These are phyloP conservation scores for Balakata baccata DNA, from an alignment of 345 rosid genomes.

Conservation along the genomic window DNA sequence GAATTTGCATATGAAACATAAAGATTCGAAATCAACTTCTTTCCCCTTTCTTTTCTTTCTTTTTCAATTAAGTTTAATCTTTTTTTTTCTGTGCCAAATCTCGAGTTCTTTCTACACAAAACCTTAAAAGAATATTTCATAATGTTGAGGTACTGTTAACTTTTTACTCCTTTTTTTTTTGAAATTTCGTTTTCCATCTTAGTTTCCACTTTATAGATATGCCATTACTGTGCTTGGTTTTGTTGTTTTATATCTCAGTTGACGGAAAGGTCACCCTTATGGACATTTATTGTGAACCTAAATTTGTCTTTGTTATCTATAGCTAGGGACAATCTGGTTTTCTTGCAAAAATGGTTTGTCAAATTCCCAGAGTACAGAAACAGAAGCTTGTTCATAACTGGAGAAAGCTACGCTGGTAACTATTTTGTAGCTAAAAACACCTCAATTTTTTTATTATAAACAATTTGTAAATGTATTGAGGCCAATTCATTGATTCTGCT, in stretches of 20 bases:
- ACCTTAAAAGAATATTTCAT: slow-evolving; percentile 32
- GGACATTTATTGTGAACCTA: slow-evolving; percentile 26
- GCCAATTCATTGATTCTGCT: slow-evolving; percentile 6
- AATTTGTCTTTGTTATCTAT: slow-evolving; percentile 32
- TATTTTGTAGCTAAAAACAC: slow-evolving; percentile 8
- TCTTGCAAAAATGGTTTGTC: slow-evolving; percentile 81
- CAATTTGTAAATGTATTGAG: background rate
- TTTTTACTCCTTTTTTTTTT: background rate
- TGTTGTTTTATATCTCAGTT: slow-evolving; percentile 27
- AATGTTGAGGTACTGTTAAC: slow-evolving; percentile 9
- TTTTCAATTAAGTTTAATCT: background rate
- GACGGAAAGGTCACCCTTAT: slow-evolving; percentile 32
- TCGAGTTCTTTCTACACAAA: slow-evolving; percentile 23
- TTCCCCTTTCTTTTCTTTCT: background rate
- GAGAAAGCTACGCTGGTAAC: slow-evolving; percentile 97
- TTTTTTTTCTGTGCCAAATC: background rate
- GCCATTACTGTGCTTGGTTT: slow-evolving; percentile 29
- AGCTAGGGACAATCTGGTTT: slow-evolving; percentile 92
- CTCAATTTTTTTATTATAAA: slow-evolving; percentile 1
- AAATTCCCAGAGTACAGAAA: slow-evolving; percentile 86
- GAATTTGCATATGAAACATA: slow-evolving; percentile 17
- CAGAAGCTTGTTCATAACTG: slow-evolving; percentile 83
- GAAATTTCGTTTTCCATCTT: background rate
- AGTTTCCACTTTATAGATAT: slow-evolving; percentile 33
- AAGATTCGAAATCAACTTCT: slow-evolving; percentile 31